Conservation (phyloP, 2,329 filamentous ascomycete genomes). For the Cercospora sojina region DNA sequence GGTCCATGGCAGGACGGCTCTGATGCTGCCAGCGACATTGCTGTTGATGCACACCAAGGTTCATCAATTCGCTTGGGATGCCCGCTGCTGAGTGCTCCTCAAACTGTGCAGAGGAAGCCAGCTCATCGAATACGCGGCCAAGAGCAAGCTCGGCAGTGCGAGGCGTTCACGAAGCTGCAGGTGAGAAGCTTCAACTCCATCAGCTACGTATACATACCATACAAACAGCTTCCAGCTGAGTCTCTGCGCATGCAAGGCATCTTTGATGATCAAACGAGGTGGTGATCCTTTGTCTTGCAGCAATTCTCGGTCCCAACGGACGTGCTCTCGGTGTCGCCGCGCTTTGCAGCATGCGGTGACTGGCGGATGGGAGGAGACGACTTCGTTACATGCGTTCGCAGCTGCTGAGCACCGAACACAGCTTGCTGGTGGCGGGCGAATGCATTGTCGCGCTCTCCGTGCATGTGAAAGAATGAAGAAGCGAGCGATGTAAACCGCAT, state of each 20-base stretch:
- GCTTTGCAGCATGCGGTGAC: background rate
- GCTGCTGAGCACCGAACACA: background rate
- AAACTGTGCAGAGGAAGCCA: background rate
- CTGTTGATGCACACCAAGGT: background rate
- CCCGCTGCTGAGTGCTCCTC: background rate
- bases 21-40: background rate
- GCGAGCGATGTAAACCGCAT: background rate
- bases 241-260: background rate
- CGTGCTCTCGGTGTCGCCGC: background rate
- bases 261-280: background rate
- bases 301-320: background rate
- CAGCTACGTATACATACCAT: background rate
- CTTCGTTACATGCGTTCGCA: background rate
- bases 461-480: background rate
- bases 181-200: constrained; percentile 2
- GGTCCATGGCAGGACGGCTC: background rate
- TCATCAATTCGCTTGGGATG: background rate
- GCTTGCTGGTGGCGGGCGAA: background rate
- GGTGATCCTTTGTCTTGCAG: background rate
- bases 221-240: background rate
- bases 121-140: background rate
- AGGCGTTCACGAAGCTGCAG: background rate
- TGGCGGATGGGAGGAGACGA: background rate
- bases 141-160: background rate
- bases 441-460: background rate